Percentiles rank a stretch among this genome's conserved stretches.
Conservation (phyloP, 169 alveolate species). For the Theileria orientalis region DNA sequence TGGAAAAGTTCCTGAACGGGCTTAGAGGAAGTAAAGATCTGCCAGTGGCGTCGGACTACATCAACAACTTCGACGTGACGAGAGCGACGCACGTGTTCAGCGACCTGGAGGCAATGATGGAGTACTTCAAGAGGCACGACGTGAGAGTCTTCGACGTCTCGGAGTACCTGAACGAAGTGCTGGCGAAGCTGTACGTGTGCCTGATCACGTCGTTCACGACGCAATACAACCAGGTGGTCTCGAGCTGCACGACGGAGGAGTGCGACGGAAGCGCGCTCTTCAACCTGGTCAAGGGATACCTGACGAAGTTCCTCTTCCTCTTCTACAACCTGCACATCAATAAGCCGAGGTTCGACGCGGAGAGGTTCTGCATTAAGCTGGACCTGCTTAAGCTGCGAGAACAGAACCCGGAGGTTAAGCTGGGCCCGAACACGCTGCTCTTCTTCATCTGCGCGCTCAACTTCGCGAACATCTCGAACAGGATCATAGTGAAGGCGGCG, state of each 20-base stretch:
- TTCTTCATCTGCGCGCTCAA: conserved; percentile 17
- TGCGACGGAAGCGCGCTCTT: conserved; percentile 12
- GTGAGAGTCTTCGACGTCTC: background rate
- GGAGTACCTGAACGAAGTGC: background rate
- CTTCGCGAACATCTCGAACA: conserved; percentile 27
- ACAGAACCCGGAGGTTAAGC: conserved; percentile 10
- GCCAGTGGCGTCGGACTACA: conserved; percentile 14
- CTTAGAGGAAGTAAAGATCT: background rate
- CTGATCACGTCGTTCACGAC: background rate
- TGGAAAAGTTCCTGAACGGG: background rate
- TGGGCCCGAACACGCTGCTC: conserved; percentile 40
- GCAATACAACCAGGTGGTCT: conserved; percentile 2
- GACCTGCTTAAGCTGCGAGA: conserved; percentile 9
- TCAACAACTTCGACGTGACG: conserved; percentile 3
- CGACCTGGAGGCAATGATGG: conserved; percentile 22
- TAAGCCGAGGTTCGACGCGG: conserved; percentile 10
- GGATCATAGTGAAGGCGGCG: conserved; percentile 42
- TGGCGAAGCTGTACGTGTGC: background rate
- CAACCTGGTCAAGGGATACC: conserved; percentile 35
- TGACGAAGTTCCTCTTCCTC: conserved; percentile 20
- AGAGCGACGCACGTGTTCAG: conserved; percentile 28
- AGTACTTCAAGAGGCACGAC: background rate
- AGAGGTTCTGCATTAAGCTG: conserved; percentile 4
- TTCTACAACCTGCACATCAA: conserved; percentile 35
- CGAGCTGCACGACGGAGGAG: background rate